Percentiles rank a stretch among this genome's conserved stretches.
Evolutionary conservation across 495 filamentous ascomycete genomes (phyloP).

Genomic region (Penicillium odoratum): DNA sequence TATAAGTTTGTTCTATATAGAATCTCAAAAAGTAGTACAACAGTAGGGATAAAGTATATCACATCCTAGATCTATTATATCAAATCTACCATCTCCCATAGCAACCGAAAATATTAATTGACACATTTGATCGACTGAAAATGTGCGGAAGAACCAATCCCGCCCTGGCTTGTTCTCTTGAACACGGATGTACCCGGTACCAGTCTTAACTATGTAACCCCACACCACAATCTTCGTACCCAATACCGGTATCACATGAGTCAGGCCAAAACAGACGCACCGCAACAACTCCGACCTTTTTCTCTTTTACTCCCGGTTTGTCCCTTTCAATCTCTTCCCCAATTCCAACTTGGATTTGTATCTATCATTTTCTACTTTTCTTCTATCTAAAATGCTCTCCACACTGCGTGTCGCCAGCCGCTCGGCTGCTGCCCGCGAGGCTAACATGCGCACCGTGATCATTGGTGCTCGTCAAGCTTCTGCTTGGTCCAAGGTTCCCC

Average conservation of each 20-base stretch:
- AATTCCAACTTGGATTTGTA: constrained; percentile 10
- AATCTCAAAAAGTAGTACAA: no score
- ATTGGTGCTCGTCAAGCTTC: constrained; percentile 67
- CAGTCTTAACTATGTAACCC: neutral
- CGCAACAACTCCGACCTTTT: constrained; percentile 38
- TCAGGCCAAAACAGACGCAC: constrained; percentile 34
- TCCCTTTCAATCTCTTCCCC: constrained; percentile 24
- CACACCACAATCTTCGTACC: constrained; percentile 25
- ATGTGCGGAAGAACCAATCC: constrained; percentile 23
- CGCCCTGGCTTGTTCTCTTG: constrained; percentile 13
- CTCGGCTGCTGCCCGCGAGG: constrained; percentile 49
- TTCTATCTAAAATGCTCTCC: constrained; percentile 50
- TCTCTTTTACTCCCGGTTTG: constrained; percentile 27
- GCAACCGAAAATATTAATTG: neutral
- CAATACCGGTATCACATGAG: constrained; percentile 39
- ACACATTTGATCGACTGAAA: neutral
- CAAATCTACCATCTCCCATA: neutral
- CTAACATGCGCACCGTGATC: constrained; percentile 44
- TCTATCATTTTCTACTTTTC: constrained; percentile 14
- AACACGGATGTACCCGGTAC: constrained; percentile 24
- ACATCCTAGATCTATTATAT: no score
- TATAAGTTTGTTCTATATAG: neutral
- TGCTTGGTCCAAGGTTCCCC: constrained; percentile 84
- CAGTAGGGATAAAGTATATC: no score
- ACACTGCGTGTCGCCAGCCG: constrained; percentile 57